Conservation (phyloP, 202 grass and related monocot genomes). For the Panicum hallii region DNA sequence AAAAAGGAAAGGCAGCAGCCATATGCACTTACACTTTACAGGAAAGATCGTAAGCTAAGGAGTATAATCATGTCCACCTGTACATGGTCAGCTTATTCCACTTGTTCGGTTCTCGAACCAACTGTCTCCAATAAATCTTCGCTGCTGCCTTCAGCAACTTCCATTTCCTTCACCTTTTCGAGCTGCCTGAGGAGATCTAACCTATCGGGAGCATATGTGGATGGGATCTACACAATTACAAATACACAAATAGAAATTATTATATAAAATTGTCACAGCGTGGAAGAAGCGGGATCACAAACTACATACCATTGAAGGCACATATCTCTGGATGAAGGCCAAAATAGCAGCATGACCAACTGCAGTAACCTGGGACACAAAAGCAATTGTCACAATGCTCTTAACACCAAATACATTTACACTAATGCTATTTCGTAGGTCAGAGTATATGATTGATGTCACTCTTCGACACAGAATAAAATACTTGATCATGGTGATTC, state of each 20-base stretch:
- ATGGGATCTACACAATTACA: slow-evolving; percentile 76
- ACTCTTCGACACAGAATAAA: slow-evolving; percentile 40
- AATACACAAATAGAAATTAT: slow-evolving; percentile 19
- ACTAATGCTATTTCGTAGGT: slow-evolving; percentile 13
- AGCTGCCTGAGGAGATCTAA: slow-evolving; percentile 96
- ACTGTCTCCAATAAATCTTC: slow-evolving; percentile 56
- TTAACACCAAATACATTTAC: slow-evolving; percentile 27
- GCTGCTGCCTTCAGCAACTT: slow-evolving; percentile 52
- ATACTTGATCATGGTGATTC: slow-evolving; percentile 23
- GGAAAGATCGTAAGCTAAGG: slow-evolving; percentile 29
- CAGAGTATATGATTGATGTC: slow-evolving; percentile 24
- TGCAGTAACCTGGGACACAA: slow-evolving; percentile 77
- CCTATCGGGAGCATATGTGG: slow-evolving; percentile 96
- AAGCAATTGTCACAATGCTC: slow-evolving; percentile 27
- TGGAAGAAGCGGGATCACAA: slow-evolving; percentile 5
- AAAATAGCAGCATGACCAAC: slow-evolving; percentile 99
- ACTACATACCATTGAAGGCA: slow-evolving; percentile 86
- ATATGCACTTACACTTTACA: slow-evolving; percentile 52
- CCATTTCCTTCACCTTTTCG: slow-evolving; percentile 94
- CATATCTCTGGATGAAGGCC: slow-evolving; percentile 99
- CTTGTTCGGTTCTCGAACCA: slow-evolving; percentile 46
- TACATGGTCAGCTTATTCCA: slow-evolving; percentile 53
- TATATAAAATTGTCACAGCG: slow-evolving; percentile 22
- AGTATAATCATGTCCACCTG: slow-evolving; percentile 47
- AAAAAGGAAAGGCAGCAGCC: slow-evolving; percentile 22